These are phyloP conservation scores for Yarrowia sp. DNA, from an alignment of 805 yeast species.

Conservation along the genomic window DNA sequence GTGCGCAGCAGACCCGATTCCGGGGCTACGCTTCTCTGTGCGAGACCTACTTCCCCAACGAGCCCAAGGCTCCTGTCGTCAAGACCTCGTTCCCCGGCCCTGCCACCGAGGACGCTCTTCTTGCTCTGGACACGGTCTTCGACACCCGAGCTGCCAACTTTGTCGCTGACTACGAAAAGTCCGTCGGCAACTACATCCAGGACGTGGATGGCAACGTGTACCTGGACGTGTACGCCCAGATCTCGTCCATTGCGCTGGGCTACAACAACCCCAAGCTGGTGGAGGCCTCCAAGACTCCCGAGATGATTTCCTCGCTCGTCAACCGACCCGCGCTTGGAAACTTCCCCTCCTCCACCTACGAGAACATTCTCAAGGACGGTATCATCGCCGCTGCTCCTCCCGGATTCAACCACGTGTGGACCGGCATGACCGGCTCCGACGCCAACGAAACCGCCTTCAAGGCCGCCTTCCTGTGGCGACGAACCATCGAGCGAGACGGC, in stretches of 20 bases:
- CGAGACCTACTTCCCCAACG: constrained; percentile 66
- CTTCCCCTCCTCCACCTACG: constrained; percentile 73
- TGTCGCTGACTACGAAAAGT: constrained; percentile 75
- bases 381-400: constrained; percentile 78
- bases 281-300: constrained; percentile 71
- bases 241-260: constrained; percentile 84
- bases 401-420: constrained; percentile 78
- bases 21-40: constrained; percentile 44
- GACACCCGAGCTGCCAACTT: constrained; percentile 79
- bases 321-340: constrained; percentile 87
- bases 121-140: constrained; percentile 63
- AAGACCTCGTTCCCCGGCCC: constrained; percentile 82
- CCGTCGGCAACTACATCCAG: constrained; percentile 77
- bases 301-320: constrained; percentile 73
- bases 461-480: constrained; percentile 86
- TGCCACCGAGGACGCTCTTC: constrained; percentile 59
- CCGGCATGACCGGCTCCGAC: constrained; percentile 83
- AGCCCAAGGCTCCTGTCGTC: constrained; percentile 75
- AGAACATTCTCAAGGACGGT: constrained; percentile 58
- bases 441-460: constrained; percentile 90
- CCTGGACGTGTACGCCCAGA: constrained; percentile 82
- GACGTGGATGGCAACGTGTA: constrained; percentile 80
- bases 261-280: constrained; percentile 82
- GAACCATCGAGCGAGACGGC: constrained; percentile 69
- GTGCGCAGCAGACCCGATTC: not conserved